Evolutionary conservation across 441 rosid species (phyloP), one percentile per base, ranked within the genome.

Genomic region (Brassica balearica): DNA sequence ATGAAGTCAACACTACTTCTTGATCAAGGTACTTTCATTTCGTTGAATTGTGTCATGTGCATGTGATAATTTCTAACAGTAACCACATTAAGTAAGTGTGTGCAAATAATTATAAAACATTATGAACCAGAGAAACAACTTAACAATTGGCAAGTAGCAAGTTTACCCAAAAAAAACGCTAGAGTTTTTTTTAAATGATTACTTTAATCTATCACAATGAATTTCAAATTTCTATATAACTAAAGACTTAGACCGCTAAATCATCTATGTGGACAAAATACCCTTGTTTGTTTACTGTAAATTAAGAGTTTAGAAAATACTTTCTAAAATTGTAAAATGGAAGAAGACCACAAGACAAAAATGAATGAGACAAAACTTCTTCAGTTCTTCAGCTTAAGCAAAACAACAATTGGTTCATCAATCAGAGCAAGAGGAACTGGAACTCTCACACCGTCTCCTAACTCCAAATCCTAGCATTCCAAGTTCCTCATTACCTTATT

Each of bases 1-100:
- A 59, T 22, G 64, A 58, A 73, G 51, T 68, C 22, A 51, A 68
- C 51, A 25, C n/a, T 63, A 43, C 77, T 59, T 78, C 64, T 76
- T 69, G 74, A 62, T 36, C 65, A 36, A 77, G 38, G 38, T 59
- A 38, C 17, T 53, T 76, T 19, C 10, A 9, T 75, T 59, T 67
- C 6, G 32, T 19, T 60, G 60, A 36, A 36, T 36, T 36, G 9
- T 36, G 41, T 36, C 41, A 36, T 36, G 34, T 36, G 41, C 41
- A 36, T 36, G 41, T 36, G 41, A 36, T 36, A 36, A 36, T 36
- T 36, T 36, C 41, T 36, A 36, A 36, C 41, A 36, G 9, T 36
- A 36, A 36, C 34, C 34, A 29, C 34, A 29, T 29, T 29, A 29
- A 29, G 34, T 5, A 29, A 29, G 34, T 29, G 34, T 29, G 34